phyloP scores from a whole-genome alignment of 345 rosid genomes.

The Pseudoturritis turrita region DNA sequence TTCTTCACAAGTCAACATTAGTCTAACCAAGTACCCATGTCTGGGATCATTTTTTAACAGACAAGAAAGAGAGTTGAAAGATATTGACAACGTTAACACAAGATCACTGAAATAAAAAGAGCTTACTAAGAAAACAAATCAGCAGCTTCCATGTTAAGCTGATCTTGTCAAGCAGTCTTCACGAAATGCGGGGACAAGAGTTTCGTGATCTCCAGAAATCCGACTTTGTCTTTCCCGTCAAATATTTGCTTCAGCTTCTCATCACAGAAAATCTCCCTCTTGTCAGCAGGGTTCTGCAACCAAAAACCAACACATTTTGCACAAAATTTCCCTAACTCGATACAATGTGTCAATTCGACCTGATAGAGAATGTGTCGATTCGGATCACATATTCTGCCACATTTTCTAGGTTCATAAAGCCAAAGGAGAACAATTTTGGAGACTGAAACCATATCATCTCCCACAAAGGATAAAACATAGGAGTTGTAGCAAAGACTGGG shows the following conservation, averaged over 20 bases:
- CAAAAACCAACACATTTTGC: constrained; percentile 22
- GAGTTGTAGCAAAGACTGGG: too few species aligned
- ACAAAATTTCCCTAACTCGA: constrained; percentile 29
- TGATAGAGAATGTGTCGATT: not conserved
- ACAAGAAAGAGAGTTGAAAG: not conserved
- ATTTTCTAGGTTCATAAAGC: not conserved
- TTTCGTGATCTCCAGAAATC: constrained; percentile 68
- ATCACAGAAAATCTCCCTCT: constrained; percentile 69
- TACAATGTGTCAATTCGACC: not conserved
- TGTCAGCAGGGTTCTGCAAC: constrained; percentile 63
- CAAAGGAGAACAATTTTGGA: not conserved
- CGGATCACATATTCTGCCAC: not conserved
- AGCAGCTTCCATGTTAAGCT: not conserved
- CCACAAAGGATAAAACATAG: not conserved
- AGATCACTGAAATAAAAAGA: not conserved
- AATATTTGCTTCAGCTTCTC: constrained; percentile 69
- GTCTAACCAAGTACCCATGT: not conserved
- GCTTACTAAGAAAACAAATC: not conserved
- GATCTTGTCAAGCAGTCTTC: constrained; percentile 38
- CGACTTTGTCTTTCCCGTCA: constrained; percentile 63
- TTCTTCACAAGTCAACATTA: constrained; percentile 5
- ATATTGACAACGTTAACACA: constrained; percentile 12
- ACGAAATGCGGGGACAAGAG: constrained; percentile 59
- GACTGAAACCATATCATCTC: constrained; percentile 8
- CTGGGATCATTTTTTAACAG: not conserved